Base-by-base conservation (phyloP, 495 filamentous ascomycete species). In the Tuber umbilicatum region DNA sequence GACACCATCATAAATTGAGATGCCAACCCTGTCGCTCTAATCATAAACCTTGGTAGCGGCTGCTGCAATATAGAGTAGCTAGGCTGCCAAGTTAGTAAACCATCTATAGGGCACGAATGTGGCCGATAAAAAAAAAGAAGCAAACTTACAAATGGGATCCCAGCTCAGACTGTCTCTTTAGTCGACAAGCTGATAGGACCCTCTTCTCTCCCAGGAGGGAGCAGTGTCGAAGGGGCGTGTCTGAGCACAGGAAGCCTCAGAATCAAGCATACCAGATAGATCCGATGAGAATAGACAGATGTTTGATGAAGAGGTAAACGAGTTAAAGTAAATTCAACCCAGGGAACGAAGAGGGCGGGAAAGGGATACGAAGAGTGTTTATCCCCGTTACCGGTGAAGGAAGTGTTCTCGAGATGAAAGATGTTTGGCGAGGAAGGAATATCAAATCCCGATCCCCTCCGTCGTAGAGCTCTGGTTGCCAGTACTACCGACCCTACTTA, bases 1-100 rank as follows among this genome's bases (percentile, higher is more conserved):
- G 23, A 89, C 67, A 31, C 89, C 87, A 83, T 96, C 92, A 78
- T 93, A 91, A 73, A 91, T 88, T 12, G 90, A 90, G 70, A 94
- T 83, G 6, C 90, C 89, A 27, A 92, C 84, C 0, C 86, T 85
- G 6, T 88, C 85, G 0, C 85, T 85, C 55, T 86, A 83, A 43
- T 87, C 78, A 43, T 88, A 84, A 7, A 86, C 83, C 37, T 86
- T 85, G 27, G 85, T 85, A 43, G 85, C 85, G 1, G 91, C 89
- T 39, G 91, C 85, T 60, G 91, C 91, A 38, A 87, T 86, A 74
- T 89, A 93, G 40, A 91, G 86, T 10, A 86, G 87, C 90, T 92
- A 78, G 27, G 50, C 16, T 3, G 35, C 19, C 31, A 5, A 43
- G 69, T 72, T 71, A 77, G 70, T 12, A 47, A 39, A 41, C 39